Evolutionary conservation across 768 basidiomycete genomes (phyloP).

Genomic region (Lactarius psammicola): DNA sequence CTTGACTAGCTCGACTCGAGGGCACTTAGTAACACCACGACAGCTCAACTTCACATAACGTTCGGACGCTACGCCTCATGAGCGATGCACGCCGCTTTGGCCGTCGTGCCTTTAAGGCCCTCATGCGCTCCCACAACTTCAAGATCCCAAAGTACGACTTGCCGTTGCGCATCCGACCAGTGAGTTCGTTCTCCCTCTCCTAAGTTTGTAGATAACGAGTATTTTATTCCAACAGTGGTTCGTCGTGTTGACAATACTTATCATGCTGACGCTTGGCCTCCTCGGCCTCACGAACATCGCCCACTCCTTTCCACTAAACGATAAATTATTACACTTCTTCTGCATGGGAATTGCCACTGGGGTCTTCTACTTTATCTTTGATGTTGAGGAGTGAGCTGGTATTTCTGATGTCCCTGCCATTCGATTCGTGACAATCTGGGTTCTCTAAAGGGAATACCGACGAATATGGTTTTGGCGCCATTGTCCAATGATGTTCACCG

Average conservation of each 20-base stretch:
- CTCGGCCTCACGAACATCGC: slow-evolving; percentile 76
- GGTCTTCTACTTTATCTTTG: slow-evolving; percentile 85
- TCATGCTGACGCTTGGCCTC: slow-evolving; percentile 70
- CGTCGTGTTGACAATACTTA: slow-evolving; percentile 60
- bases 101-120: slow-evolving; percentile 48
- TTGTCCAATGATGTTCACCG: slow-evolving; percentile 64
- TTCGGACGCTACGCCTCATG: slow-evolving; percentile 7
- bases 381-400: slow-evolving; percentile 76
- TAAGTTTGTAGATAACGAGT: not conserved
- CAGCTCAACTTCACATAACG: not conserved
- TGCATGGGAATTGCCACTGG: slow-evolving; percentile 74
- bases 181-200: slow-evolving; percentile 35
- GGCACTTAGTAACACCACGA: not conserved
- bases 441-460: slow-evolving; percentile 56
- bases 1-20: not conserved
- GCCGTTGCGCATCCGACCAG: slow-evolving; percentile 71
- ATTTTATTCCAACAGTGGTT: slow-evolving; percentile 62
- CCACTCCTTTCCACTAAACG: slow-evolving; percentile 64
- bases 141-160: slow-evolving; percentile 64
- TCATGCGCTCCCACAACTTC: slow-evolving; percentile 72
- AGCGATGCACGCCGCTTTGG: slow-evolving; percentile 39
- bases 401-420: slow-evolving; percentile 6
- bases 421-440: slow-evolving; percentile 1
- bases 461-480: slow-evolving; percentile 88
- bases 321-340: slow-evolving; percentile 77